A percentile compares a stretch with the other conserved stretches of the same genome.
Conservation (phyloP, 805 yeast genomes). For the Brettanomyces nanus region DNA sequence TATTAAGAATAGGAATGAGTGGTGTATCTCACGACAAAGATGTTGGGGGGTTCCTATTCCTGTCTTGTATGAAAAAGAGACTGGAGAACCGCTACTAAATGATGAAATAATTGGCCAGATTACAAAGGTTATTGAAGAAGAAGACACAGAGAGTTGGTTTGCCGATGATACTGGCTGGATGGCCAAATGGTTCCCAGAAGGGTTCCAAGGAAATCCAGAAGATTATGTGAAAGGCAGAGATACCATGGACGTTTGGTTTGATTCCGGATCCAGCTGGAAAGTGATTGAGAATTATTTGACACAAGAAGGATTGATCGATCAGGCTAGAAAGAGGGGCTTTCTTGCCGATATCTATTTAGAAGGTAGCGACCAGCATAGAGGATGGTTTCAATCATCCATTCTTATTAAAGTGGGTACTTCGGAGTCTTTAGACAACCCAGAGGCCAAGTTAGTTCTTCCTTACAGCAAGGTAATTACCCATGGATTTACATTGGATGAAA, state of each 20-base stretch:
- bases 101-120: constrained; percentile 48
- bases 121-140: constrained; percentile 43
- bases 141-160: constrained; percentile 83
- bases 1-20: constrained; percentile 71
- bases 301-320: constrained; percentile 25
- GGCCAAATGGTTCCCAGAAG: constrained; percentile 66
- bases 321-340: constrained; percentile 29
- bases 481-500: constrained; percentile 85
- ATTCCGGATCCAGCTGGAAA: constrained; percentile 91
- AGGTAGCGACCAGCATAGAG: constrained; percentile 98
- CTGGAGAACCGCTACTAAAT: constrained; percentile 59
- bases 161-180: constrained; percentile 27
- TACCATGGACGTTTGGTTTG: constrained; percentile 99
- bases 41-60: constrained; percentile 99
- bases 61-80: constrained; percentile 53
- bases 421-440: too few species aligned
- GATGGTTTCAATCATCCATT: constrained; percentile 96
- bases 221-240: constrained; percentile 63
- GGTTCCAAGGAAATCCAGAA: constrained; percentile 29
- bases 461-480: constrained; percentile 76
- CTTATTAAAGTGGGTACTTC: constrained; percentile 59
- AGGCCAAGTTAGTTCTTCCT: constrained; percentile 36
- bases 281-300: constrained; percentile 36
- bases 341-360: constrained; percentile 82
- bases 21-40: constrained; percentile 97